phyloP scores from a whole-genome alignment of 192 early-diverging fungal species.

The Funneliformis mosseae region DNA sequence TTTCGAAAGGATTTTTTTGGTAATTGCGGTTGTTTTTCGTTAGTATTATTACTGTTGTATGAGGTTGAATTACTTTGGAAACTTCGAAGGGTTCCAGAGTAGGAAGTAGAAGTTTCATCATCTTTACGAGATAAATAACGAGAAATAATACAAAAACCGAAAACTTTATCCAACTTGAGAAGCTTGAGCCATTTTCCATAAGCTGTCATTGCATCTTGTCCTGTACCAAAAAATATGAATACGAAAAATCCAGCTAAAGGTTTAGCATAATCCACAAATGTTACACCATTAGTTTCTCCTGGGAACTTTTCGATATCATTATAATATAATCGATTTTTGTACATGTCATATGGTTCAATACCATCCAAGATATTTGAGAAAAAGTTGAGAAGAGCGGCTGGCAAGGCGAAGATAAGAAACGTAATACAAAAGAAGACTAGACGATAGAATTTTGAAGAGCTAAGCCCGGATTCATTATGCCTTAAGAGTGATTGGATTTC shows the following conservation, averaged over 20 bases:
- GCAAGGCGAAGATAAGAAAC: constrained; percentile 2
- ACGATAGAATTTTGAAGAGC: constrained; percentile 7
- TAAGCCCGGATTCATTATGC: constrained; percentile 13
- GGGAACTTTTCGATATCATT: not conserved
- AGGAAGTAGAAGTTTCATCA: not conserved
- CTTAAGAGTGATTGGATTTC: constrained; percentile 14
- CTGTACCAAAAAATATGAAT: constrained; percentile 27
- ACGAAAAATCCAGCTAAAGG: constrained; percentile 12
- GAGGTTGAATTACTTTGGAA: not conserved
- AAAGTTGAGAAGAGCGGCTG: not conserved
- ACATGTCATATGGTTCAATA: not conserved
- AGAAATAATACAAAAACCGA: not conserved
- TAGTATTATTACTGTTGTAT: too few relatives aligned
- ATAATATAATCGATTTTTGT: not conserved
- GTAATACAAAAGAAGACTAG: constrained; percentile 19
- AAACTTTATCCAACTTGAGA: not conserved
- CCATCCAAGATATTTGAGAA: not conserved
- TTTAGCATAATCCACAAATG: constrained; percentile 20
- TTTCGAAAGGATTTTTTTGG: too few relatives aligned
- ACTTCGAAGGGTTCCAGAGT: not conserved
- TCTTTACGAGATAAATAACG: not conserved
- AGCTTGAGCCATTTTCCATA: not conserved
- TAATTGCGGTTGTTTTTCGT: too few relatives aligned
- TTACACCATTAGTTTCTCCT: not conserved
- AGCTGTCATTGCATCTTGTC: constrained; percentile 8